Base-by-base conservation (phyloP, 2,329 filamentous ascomycete genomes). In the Ilyonectria mors-panacis region DNA sequence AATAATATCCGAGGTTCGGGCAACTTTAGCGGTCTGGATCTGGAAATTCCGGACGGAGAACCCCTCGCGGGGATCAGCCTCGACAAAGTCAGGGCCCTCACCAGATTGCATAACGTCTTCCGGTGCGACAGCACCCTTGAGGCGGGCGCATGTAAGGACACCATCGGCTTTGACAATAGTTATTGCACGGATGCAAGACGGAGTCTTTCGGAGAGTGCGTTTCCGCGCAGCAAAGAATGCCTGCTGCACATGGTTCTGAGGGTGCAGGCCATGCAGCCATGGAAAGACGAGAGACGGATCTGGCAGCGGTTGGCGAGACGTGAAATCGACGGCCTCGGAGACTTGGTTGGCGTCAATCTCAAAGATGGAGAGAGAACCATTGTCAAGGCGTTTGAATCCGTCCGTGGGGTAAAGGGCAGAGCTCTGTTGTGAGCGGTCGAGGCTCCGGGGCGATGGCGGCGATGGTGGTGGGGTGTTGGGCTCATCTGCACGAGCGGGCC, bases 31-130 rank as follows among this genome's bases (percentile, higher is more conserved):
- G 0, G 93, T 88, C 80, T 99, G 96, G 44, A 98, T 98, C 75
- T 98, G 95, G 78, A 99, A 99, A 79, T 98, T 98, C 51, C 96
- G 90, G 48, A 98, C 95, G 5, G 94, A 97, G 78, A 98, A 98
- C 9, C 96, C 96, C 71, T 97, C 93, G 63, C 85, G 88, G 1
- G 96, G 96, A 77, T 99, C 96, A 45, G 92, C 88, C 48, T 97
- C 93, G 67, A 94, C 83, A 77, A 99, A 97, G 23, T 90, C 86
- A 50, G 87, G 81, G 17, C 82, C 81, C 3, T 76, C 77, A 3
- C 80, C 78, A 0, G 84, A 74, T 42, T 89, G 86, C 64, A 98
- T 81, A 50, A 98, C 86, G 80, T 98, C 96, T 1, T 93, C 89
- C 0, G 94, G 92, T 3, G 92, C 87, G 72, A 98, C 88, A 26